phyloP scores from a whole-genome alignment of 2,329 filamentous ascomycete genomes.

The Aspergillus brasiliensis region DNA sequence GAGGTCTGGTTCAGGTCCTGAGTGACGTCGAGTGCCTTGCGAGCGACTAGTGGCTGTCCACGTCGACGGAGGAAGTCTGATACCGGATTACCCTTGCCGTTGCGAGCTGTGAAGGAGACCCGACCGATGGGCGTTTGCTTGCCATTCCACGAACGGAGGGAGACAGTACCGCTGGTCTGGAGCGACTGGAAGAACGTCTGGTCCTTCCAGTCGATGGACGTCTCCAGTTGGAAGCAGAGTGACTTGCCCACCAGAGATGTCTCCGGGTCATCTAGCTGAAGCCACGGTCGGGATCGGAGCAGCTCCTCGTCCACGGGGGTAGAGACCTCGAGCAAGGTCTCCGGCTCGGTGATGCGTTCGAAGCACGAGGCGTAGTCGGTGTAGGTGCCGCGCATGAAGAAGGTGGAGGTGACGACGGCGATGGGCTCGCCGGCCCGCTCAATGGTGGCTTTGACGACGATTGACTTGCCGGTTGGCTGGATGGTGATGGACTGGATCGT shows the following conservation, averaged over 20 bases:
- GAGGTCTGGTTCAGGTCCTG: not conserved
- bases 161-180: not conserved
- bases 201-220: not conserved
- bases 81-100: constrained; percentile 7
- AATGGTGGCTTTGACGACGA: constrained; percentile 4
- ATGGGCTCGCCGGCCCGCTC: not conserved
- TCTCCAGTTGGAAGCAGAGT: constrained; percentile 5
- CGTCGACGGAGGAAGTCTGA: constrained; percentile 12
- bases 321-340: not conserved
- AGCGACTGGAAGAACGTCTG: not conserved
- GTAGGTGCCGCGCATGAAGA: constrained; percentile 5
- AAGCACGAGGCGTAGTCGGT: not conserved
- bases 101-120: not conserved
- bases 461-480: not conserved
- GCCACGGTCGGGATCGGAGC: constrained; percentile 7
- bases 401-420: not conserved
- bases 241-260: not conserved
- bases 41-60: not conserved
- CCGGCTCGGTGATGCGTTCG: not conserved
- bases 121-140: not conserved
- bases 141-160: not conserved
- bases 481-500: constrained; percentile 5
- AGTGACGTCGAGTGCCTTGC: not conserved
- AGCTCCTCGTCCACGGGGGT: not conserved
- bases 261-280: not conserved